Evolutionary conservation across 2,329 filamentous ascomycete species (phyloP).

Genomic region (Aureobasidium subglaciale): DNA sequence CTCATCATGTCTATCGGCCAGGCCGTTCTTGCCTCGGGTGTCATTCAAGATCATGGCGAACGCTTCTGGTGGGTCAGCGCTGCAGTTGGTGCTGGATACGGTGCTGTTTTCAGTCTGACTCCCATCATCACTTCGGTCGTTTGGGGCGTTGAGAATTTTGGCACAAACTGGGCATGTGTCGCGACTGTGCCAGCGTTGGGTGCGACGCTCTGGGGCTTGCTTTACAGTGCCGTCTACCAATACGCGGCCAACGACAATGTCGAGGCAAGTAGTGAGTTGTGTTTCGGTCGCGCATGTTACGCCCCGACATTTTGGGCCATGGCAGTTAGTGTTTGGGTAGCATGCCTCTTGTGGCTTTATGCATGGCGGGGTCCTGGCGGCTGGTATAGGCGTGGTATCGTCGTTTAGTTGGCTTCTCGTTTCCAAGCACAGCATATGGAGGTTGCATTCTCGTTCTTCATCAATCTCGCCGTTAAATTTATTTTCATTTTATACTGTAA

Average conservation of each 20-base stretch:
- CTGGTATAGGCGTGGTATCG: constrained; percentile 12
- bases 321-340: constrained; percentile 70
- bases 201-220: constrained; percentile 78
- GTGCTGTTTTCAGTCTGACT: constrained; percentile 79
- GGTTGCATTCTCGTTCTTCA: not conserved
- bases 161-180: constrained; percentile 94
- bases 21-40: constrained; percentile 67
- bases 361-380: constrained; percentile 67
- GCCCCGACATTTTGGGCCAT: constrained; percentile 79
- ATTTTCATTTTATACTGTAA: not conserved
- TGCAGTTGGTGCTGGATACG: constrained; percentile 83
- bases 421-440: not conserved
- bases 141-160: constrained; percentile 98
- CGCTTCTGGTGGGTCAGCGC: constrained; percentile 82
- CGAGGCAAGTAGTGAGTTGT: constrained; percentile 51
- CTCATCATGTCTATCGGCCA: constrained; percentile 67
- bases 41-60: constrained; percentile 64
- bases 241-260: constrained; percentile 47
- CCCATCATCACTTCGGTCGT: constrained; percentile 95
- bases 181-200: constrained; percentile 85
- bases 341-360: constrained; percentile 62
- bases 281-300: constrained; percentile 78
- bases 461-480: not conserved
- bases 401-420: not conserved
- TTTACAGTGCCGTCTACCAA: constrained; percentile 82